Evolutionary conservation across 345 rosid genomes (phyloP).

Genomic region (Punica granatum): DNA sequence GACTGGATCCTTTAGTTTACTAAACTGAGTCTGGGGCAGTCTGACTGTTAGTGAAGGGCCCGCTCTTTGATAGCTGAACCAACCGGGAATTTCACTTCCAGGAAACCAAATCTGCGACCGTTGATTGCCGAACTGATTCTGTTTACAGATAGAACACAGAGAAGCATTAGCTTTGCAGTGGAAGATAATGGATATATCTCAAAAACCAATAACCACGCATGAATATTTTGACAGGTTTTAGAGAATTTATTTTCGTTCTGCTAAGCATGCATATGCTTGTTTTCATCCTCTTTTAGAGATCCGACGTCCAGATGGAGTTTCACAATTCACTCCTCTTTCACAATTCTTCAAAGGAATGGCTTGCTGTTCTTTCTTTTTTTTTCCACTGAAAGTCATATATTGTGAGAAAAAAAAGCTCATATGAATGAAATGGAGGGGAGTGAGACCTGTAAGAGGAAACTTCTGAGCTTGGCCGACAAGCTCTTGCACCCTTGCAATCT

Average conservation of each 20-base stretch:
- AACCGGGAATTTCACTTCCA: constrained; percentile 1
- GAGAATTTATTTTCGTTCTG: too few relatives aligned
- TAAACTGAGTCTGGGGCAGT: neutral
- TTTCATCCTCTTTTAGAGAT: too few relatives aligned
- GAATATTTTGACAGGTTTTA: too few relatives aligned
- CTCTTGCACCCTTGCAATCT: neutral
- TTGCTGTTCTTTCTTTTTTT: too few relatives aligned
- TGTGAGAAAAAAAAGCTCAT: too few relatives aligned
- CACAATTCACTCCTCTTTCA: too few relatives aligned
- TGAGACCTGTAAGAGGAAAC: constrained; percentile 1
- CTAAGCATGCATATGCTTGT: too few relatives aligned
- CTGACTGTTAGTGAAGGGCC: neutral
- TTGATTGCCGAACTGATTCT: neutral
- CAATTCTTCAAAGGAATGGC: too few relatives aligned
- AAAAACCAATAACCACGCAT: too few relatives aligned
- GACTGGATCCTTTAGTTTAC: neutral
- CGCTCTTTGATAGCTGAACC: neutral
- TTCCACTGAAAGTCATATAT: too few relatives aligned
- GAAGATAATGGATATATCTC: too few relatives aligned
- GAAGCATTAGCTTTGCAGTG: neutral
- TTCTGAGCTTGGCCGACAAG: neutral
- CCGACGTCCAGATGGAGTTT: too few relatives aligned
- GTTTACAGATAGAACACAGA: neutral
- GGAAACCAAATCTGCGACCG: neutral
- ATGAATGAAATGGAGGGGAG: neutral